Evolutionary conservation across 768 basidiomycete species (phyloP).

Genomic region (Leucosporidium yakuticum): DNA sequence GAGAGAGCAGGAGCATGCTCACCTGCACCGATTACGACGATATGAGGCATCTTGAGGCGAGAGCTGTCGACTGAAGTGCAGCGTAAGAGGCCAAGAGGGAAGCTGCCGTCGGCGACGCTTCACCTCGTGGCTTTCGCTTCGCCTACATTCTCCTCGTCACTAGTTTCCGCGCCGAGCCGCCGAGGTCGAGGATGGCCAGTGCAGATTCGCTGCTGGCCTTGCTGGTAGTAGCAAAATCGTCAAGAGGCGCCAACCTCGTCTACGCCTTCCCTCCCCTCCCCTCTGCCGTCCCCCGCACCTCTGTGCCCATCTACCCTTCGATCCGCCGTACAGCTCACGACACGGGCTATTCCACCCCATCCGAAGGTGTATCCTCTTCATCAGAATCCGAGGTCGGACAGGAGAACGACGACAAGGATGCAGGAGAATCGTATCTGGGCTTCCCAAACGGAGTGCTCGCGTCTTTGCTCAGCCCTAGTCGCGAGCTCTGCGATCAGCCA

Average conservation of each 20-base stretch:
- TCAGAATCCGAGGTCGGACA: slow-evolving; percentile 4
- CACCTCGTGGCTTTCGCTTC: too few relatives aligned
- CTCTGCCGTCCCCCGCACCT: slow-evolving; percentile 30
- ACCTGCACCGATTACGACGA: too few relatives aligned
- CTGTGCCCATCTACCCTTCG: slow-evolving; percentile 33
- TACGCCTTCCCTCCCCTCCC: slow-evolving; percentile 37
- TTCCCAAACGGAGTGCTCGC: slow-evolving; percentile 77
- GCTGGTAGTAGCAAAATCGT: slow-evolving; percentile 19
- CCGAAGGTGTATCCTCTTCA: slow-evolving; percentile 4
- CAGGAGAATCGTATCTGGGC: slow-evolving; percentile 53
- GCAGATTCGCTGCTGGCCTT: slow-evolving; percentile 32
- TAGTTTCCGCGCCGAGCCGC: too few relatives aligned
- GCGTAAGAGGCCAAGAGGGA: too few relatives aligned
- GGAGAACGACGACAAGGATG: slow-evolving; percentile 10
- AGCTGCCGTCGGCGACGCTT: too few relatives aligned
- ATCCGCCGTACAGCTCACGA: slow-evolving; percentile 11
- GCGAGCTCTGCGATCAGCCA: slow-evolving; percentile 80
- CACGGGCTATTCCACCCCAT: not conserved
- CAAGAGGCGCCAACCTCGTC: slow-evolving; percentile 27
- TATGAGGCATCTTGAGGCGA: too few relatives aligned
- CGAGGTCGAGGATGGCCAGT: slow-evolving; percentile 5
- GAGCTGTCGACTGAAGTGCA: too few relatives aligned
- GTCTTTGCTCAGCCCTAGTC: slow-evolving; percentile 66
- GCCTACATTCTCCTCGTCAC: not conserved
- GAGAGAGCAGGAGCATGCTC: too few relatives aligned